Percentiles rank a stretch among this genome's conserved stretches.
Conservation (phyloP, 2,329 filamentous ascomycete species). For the Madurella mycetomatis region DNA sequence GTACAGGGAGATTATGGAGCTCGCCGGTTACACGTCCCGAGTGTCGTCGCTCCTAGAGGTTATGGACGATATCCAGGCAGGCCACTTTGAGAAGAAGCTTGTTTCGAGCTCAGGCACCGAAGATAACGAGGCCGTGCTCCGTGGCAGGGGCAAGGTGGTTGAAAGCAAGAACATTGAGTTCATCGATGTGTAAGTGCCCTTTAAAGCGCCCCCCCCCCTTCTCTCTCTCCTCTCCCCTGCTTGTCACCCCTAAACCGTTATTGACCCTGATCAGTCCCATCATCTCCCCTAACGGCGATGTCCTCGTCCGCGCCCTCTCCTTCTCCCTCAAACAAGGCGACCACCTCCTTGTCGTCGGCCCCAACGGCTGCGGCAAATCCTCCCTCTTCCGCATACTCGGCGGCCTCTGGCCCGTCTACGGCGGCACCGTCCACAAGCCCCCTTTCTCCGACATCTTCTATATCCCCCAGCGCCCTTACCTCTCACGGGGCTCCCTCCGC, state of each 20-base stretch:
- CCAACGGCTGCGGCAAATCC: slow-evolving; percentile 96
- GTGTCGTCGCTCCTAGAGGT: slow-evolving; percentile 87
- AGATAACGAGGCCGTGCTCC: slow-evolving; percentile 76
- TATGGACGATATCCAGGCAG: slow-evolving; percentile 86
- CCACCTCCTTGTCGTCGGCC: slow-evolving; percentile 89
- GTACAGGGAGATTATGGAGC: slow-evolving; percentile 93
- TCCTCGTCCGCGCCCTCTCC: slow-evolving; percentile 78
- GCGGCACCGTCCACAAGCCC: slow-evolving; percentile 87
- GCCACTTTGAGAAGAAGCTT: slow-evolving; percentile 93
- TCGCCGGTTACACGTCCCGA: slow-evolving; percentile 90
- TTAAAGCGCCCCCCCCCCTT: neutral
- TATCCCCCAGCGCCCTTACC: slow-evolving; percentile 91
- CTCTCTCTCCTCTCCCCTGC: no score
- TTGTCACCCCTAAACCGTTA: neutral
- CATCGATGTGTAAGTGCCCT: slow-evolving; percentile 62
- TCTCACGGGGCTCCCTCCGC: slow-evolving; percentile 84
- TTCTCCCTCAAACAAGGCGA: slow-evolving; percentile 84
- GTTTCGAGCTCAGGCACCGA: slow-evolving; percentile 82
- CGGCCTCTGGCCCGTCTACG: slow-evolving; percentile 96
- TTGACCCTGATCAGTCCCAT: slow-evolving; percentile 57
- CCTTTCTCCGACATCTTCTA: slow-evolving; percentile 94
- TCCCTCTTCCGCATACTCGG: slow-evolving; percentile 94
- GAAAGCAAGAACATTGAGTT: slow-evolving; percentile 85
- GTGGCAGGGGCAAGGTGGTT: slow-evolving; percentile 73
- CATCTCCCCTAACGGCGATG: slow-evolving; percentile 92